phyloP scores from a whole-genome alignment of 495 filamentous ascomycete genomes.

The Durotheca rogersii region DNA sequence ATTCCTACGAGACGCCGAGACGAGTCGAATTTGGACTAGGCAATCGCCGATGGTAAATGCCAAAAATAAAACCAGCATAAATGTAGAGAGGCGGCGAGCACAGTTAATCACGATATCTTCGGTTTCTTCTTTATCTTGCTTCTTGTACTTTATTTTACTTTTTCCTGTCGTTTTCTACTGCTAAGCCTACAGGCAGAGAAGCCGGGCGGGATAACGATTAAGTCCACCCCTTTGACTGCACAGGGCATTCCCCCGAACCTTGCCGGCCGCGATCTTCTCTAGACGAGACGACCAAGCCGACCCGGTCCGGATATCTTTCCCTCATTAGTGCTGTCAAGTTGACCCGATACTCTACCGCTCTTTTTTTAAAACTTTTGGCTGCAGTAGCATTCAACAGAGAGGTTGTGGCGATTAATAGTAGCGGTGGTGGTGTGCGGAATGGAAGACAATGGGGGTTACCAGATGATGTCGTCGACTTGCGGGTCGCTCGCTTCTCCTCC shows the following conservation, averaged over 20 bases:
- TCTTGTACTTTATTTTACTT: too few species aligned
- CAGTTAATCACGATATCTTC: too few species aligned
- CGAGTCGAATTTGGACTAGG: too few species aligned
- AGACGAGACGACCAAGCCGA: constrained; percentile 26
- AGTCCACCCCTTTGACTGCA: constrained; percentile 60
- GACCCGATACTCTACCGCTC: constrained; percentile 44
- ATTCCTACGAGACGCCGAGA: too few species aligned
- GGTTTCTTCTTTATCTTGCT: too few species aligned
- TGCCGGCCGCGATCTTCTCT: constrained; percentile 18
- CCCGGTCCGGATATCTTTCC: constrained; percentile 80
- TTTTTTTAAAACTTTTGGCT: too few species aligned
- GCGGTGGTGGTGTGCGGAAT: constrained; percentile 3
- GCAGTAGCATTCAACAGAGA: too few species aligned
- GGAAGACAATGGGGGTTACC: constrained; percentile 10
- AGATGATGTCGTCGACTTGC: constrained; percentile 4
- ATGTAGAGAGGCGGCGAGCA: too few species aligned
- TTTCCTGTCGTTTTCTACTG: neutral
- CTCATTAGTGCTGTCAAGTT: constrained; percentile 83
- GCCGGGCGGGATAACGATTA: constrained; percentile 53
- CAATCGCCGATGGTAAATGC: too few species aligned
- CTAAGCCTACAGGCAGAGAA: constrained; percentile 30
- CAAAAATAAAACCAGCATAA: too few species aligned
- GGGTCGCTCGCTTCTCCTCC: neutral
- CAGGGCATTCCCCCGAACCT: constrained; percentile 87
- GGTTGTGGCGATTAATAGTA: too few species aligned